Conservation (phyloP, 1,284 basidiomycete genomes). For the Spongispora temasekensis region DNA sequence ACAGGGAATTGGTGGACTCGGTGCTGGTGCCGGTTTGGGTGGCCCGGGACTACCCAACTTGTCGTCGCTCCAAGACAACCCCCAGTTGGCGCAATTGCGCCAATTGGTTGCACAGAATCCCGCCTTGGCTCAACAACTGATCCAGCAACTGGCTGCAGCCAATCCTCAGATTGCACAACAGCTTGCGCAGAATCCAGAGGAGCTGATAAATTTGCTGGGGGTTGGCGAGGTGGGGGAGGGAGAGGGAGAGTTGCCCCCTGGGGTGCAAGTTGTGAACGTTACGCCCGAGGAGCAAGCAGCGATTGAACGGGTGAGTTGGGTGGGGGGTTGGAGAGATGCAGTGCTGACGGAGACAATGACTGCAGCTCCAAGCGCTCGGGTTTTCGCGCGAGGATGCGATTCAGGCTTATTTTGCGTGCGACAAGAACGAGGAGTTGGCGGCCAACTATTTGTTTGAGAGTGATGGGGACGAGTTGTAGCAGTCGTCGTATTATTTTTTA, state of each 20-base stretch:
- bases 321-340: constrained; percentile 41
- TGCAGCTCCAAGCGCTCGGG: constrained; percentile 80
- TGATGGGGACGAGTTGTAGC: not conserved
- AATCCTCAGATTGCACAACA: constrained; percentile 77
- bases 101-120: constrained; percentile 78
- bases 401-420: constrained; percentile 90
- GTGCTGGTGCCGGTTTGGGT: constrained; percentile 30
- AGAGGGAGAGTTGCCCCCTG: constrained; percentile 10
- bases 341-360: constrained; percentile 1
- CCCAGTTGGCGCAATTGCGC: constrained; percentile 69
- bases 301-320: constrained; percentile 78
- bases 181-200: constrained; percentile 70
- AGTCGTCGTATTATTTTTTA: not conserved
- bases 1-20: constrained; percentile 40
- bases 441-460: constrained; percentile 84
- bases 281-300: constrained; percentile 85
- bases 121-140: constrained; percentile 70
- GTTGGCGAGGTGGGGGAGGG: constrained; percentile 43
- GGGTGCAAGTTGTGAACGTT: constrained; percentile 69
- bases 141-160: constrained; percentile 76
- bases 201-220: constrained; percentile 62
- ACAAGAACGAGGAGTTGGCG: constrained; percentile 93
- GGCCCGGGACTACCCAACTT: constrained; percentile 46
- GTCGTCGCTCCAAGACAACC: constrained; percentile 56
- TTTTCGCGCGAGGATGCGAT: constrained; percentile 78